Conservation (phyloP, 495 filamentous ascomycete species). For the Hyphodiscus hymeniophilus region DNA sequence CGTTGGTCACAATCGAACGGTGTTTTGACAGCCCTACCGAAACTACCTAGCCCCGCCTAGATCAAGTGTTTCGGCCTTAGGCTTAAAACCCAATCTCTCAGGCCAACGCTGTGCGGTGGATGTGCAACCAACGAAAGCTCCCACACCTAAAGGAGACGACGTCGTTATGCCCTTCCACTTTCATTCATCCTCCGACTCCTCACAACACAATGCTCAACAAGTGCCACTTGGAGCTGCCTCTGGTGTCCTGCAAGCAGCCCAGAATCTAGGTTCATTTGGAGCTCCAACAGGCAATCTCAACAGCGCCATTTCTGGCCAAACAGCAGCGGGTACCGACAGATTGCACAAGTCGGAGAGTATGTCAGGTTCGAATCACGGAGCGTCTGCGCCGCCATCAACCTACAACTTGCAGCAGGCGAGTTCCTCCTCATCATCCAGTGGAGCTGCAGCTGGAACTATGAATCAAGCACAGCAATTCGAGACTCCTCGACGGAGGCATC, state of each 20-base stretch:
- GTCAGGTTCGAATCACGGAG: constrained; percentile 8
- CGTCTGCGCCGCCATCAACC: constrained; percentile 9
- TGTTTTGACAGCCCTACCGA: too few species aligned
- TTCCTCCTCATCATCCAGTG: constrained; percentile 11
- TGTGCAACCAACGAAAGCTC: too few species aligned
- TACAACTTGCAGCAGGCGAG: constrained; percentile 10
- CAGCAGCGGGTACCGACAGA: constrained; percentile 28
- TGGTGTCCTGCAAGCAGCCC: constrained; percentile 32
- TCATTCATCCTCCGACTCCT: constrained; percentile 13
- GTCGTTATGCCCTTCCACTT: constrained; percentile 13
- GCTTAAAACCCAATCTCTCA: not conserved
- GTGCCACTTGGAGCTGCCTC: constrained; percentile 17
- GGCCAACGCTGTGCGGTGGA: too few species aligned
- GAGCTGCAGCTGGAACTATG: constrained; percentile 25
- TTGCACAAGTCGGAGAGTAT: constrained; percentile 19
- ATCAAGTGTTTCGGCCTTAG: not conserved
- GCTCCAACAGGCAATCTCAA: constrained; percentile 33
- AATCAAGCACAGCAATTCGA: constrained; percentile 44
- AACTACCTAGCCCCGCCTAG: too few species aligned
- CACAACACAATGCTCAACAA: constrained; percentile 14
- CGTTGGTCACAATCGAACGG: too few species aligned
- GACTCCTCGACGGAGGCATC: constrained; percentile 45
- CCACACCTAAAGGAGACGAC: not conserved
- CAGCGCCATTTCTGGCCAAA: constrained; percentile 27
- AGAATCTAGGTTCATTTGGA: constrained; percentile 39